phyloP scores from a whole-genome alignment of 2,329 filamentous ascomycete genomes.

The Rhynchosporium secalis region DNA sequence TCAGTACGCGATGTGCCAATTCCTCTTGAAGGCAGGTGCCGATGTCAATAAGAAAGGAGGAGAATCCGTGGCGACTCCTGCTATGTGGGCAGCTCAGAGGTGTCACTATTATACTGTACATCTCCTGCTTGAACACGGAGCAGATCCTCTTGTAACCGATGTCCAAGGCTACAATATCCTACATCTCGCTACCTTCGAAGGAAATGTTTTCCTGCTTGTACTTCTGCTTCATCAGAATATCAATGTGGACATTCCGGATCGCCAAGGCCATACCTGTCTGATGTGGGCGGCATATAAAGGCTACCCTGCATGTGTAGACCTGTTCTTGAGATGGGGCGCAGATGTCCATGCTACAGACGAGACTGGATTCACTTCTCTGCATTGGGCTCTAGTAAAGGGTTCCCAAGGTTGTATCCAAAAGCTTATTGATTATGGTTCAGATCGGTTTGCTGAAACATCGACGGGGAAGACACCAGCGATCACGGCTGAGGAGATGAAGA shows the following conservation, averaged over 20 bases:
- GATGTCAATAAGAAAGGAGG: conserved; percentile 95
- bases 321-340: conserved; percentile 92
- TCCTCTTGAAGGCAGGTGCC: conserved; percentile 74
- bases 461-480: conserved; percentile 87
- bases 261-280: conserved; percentile 86
- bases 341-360: conserved; percentile 90
- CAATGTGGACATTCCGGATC: conserved; percentile 86
- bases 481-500: conserved; percentile 90
- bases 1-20: conserved; percentile 95
- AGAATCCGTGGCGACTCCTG: conserved; percentile 88
- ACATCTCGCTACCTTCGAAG: conserved; percentile 95
- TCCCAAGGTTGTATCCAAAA: conserved; percentile 88
- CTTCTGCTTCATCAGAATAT: conserved; percentile 94
- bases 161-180: conserved; percentile 97
- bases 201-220: conserved; percentile 86
- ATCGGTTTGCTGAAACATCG: conserved; percentile 85
- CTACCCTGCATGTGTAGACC: conserved; percentile 85
- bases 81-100: conserved; percentile 95
- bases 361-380: conserved; percentile 88
- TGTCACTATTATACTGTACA: conserved; percentile 97
- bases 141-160: conserved; percentile 88
- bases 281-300: conserved; percentile 99
- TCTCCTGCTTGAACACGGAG: conserved; percentile 85
- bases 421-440: conserved; percentile 90
- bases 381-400: conserved; percentile 96